A percentile compares a stretch with the other conserved stretches of the same genome.
phyloP scores from a whole-genome alignment of 441 rosid species.

The Eutrema salsugineum region DNA sequence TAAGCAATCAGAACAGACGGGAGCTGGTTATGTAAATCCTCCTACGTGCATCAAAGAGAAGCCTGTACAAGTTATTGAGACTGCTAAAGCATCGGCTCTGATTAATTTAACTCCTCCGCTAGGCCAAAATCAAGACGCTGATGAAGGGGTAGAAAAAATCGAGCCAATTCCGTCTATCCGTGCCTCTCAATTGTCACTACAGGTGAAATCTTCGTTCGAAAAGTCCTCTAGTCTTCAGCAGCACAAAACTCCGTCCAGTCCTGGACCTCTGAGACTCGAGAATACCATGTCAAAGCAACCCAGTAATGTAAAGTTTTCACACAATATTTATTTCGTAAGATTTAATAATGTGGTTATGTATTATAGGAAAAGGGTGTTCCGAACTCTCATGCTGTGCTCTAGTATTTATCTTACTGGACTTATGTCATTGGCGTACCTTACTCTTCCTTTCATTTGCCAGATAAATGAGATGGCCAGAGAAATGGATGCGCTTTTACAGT shows the following conservation, averaged over 20 bases:
- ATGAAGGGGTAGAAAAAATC: constrained; percentile 38
- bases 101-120: constrained; percentile 33
- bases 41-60: constrained; percentile 39
- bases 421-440: neutral
- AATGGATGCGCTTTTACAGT: constrained; percentile 68
- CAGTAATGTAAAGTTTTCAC: constrained; percentile 56
- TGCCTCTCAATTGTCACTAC: constrained; percentile 48
- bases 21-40: constrained; percentile 34
- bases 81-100: constrained; percentile 30
- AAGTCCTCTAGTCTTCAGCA: constrained; percentile 45
- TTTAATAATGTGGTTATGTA: constrained; percentile 7
- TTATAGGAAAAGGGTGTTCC: neutral
- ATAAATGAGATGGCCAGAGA: constrained; percentile 79
- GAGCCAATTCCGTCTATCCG: constrained; percentile 64
- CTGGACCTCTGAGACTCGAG: constrained; percentile 45
- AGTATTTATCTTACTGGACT: constrained; percentile 1
- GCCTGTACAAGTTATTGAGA: constrained; percentile 37
- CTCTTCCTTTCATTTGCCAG: constrained; percentile 36
- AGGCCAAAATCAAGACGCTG: constrained; percentile 30
- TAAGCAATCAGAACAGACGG: constrained; percentile 33
- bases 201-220: constrained; percentile 51
- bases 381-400: constrained; percentile 7
- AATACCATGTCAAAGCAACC: constrained; percentile 65
- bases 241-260: constrained; percentile 34
- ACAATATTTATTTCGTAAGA: neutral